phyloP scores from a whole-genome alignment of 306 rosid species.

The Rosa chinensis region DNA sequence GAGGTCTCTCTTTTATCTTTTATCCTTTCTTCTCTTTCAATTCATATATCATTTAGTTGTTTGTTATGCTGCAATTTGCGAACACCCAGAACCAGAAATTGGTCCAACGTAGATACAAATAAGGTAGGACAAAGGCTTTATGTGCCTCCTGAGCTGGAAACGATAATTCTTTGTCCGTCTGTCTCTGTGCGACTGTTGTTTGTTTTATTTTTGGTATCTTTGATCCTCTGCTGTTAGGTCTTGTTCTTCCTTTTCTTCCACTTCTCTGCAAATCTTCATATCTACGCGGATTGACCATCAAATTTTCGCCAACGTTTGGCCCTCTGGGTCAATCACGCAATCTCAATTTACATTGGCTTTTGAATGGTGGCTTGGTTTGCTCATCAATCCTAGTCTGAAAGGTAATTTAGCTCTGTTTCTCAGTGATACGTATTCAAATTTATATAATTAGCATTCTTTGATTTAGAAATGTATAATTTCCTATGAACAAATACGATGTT shows the following conservation, averaged over 20 bases:
- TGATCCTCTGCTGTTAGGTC: too few relatives aligned
- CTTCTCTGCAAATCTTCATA: background rate
- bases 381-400: background rate
- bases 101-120: background rate
- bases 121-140: background rate
- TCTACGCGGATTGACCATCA: background rate
- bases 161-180: background rate
- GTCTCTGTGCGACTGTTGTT: background rate
- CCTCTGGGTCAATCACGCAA: background rate
- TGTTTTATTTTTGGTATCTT: background rate
- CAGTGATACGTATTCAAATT: background rate
- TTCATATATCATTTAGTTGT: too few relatives aligned
- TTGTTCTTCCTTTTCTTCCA: background rate
- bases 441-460: background rate
- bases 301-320: background rate
- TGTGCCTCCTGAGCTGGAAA: background rate
- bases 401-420: constrained; percentile 16
- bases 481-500: background rate
- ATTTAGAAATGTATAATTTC: background rate
- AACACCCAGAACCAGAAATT: too few relatives aligned
- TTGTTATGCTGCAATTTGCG: too few relatives aligned
- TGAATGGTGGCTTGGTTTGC: background rate
- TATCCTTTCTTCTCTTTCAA: too few relatives aligned
- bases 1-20: too few relatives aligned
- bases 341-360: background rate